These are phyloP conservation scores for Strobilomyces echinocephalus DNA, from an alignment of 768 basidiomycete species.

Conservation along the genomic window DNA sequence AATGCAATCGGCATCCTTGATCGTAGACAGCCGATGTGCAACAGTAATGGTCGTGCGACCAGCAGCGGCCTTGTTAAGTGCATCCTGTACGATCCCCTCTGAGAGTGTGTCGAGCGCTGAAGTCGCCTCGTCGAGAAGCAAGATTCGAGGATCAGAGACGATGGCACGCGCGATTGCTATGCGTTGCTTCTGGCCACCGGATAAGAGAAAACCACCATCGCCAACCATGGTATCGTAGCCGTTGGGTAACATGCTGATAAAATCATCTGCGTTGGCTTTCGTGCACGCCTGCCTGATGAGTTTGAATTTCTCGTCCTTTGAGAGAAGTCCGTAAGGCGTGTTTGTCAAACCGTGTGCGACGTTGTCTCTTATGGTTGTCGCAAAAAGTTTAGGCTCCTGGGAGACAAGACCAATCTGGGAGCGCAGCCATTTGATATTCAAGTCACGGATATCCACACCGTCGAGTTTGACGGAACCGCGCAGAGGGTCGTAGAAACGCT, in stretches of 20 bases:
- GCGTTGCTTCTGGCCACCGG: conserved; percentile 85
- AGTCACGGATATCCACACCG: conserved; percentile 63
- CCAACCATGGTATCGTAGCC: conserved; percentile 83
- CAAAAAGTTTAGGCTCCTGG: conserved; percentile 84
- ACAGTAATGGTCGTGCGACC: conserved; percentile 80
- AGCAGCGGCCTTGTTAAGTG: conserved; percentile 77
- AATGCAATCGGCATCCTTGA: conserved; percentile 79
- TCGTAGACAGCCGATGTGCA: conserved; percentile 75
- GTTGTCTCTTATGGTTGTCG: conserved; percentile 76
- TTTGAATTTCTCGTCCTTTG: conserved; percentile 69
- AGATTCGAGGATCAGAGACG: conserved; percentile 75
- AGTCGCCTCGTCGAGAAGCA: conserved; percentile 88
- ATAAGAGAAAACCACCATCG: conserved; percentile 80
- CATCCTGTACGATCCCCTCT: conserved; percentile 85
- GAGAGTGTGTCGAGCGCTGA: conserved; percentile 87
- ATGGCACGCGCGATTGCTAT: conserved; percentile 88
- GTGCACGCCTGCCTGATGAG: conserved; percentile 80
- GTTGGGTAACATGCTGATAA: conserved; percentile 77
- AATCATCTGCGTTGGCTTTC: conserved; percentile 89
- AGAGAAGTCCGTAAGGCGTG: conserved; percentile 58
- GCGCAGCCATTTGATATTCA: conserved; percentile 84
- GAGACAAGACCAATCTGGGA: conserved; percentile 85
- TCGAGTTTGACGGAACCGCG: conserved; percentile 63
- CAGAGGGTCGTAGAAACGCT: conserved; percentile 84
- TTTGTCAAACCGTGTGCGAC: conserved; percentile 83